These are phyloP conservation scores for Elongisporangium prolatum DNA, from an alignment of 352 stramenopile genomes.

Conservation along the genomic window DNA sequence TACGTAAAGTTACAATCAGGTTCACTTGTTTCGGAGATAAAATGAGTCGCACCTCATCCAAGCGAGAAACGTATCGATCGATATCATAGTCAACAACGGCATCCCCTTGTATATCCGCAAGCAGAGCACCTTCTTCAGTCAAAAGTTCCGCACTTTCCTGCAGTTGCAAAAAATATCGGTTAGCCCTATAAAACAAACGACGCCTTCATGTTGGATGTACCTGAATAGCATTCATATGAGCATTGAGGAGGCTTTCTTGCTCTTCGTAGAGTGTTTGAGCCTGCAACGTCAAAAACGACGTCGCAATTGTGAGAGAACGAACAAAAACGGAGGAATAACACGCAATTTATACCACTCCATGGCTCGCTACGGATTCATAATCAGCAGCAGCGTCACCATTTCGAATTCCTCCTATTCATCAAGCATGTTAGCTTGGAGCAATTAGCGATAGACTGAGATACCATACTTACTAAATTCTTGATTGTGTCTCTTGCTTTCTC, in stretches of 20 bases:
- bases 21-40: neutral
- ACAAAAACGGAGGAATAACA: too few species aligned
- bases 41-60: slow-evolving; percentile 67
- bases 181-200: neutral
- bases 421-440: neutral
- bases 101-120: slow-evolving; percentile 86
- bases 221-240: slow-evolving; percentile 96
- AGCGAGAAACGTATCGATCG: slow-evolving; percentile 88
- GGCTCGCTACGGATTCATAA: slow-evolving; percentile 55
- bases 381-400: neutral
- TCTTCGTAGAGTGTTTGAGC: slow-evolving; percentile 94
- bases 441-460: neutral
- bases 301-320: neutral
- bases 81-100: slow-evolving; percentile 92
- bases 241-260: slow-evolving; percentile 94
- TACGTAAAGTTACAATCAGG: neutral
- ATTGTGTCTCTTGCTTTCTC: neutral
- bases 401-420: neutral
- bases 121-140: slow-evolving; percentile 92
- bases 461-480: neutral
- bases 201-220: slow-evolving; percentile 19
- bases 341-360: slow-evolving; percentile 44
- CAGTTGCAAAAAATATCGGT: slow-evolving; percentile 1
- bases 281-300: slow-evolving; percentile 9
- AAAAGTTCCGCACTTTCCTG: slow-evolving; percentile 96